A percentile compares a stretch with the other conserved stretches of the same genome.
These are phyloP conservation scores for Yamadazyma jaroonii DNA, from an alignment of 1,139 yeast species.

Conservation along the genomic window DNA sequence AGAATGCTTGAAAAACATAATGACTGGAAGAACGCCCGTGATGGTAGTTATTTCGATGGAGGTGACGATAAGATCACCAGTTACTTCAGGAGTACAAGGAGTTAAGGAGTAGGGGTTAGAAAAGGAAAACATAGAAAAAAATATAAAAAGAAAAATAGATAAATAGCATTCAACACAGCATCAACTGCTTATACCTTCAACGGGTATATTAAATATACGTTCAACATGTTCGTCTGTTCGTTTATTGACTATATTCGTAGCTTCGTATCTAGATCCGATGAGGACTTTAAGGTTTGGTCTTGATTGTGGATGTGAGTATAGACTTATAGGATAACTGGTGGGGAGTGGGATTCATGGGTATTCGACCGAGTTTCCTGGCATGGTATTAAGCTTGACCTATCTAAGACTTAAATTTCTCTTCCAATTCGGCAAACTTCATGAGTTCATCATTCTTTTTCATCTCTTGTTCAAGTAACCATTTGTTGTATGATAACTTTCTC, in stretches of 20 bases:
- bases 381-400: too few species aligned
- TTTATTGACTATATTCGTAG: too few species aligned
- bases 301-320: too few species aligned
- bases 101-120: slow-evolving; percentile 8
- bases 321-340: too few species aligned
- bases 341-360: too few species aligned
- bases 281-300: too few species aligned
- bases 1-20: slow-evolving; percentile 44
- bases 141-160: neutral
- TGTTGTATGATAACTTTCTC: slow-evolving; percentile 15
- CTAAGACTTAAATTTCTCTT: slow-evolving; percentile 3
- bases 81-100: slow-evolving; percentile 49
- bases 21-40: slow-evolving; percentile 43
- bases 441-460: slow-evolving; percentile 14
- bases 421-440: slow-evolving; percentile 17
- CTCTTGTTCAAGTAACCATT: slow-evolving; percentile 15
- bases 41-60: slow-evolving; percentile 45
- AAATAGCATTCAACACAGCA: slow-evolving; percentile 3
- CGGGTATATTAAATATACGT: slow-evolving; percentile 4
- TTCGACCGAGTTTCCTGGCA: too few species aligned
- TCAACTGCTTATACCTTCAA: slow-evolving; percentile 6
- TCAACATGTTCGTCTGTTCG: slow-evolving; percentile 4
- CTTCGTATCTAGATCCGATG: too few species aligned
- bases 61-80: slow-evolving; percentile 41
- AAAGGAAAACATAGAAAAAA: slow-evolving; percentile 1